Evolutionary conservation across 2,329 filamentous ascomycete genomes (phyloP).

Genomic region (Pestalotiopsis sp.): DNA sequence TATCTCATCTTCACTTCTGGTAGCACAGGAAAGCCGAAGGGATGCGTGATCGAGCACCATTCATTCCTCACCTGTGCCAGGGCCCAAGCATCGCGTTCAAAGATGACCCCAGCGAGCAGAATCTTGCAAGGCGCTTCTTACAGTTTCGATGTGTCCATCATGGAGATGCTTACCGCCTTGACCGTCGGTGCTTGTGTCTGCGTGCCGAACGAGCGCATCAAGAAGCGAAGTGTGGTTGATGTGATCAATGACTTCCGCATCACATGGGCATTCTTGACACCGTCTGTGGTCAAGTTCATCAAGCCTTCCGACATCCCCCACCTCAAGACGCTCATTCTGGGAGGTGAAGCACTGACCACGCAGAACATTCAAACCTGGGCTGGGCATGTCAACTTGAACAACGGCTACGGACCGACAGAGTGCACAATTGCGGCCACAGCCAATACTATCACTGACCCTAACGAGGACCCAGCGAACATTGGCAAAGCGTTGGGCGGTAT

Average conservation of each 20-base stretch:
- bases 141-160: constrained; percentile 40
- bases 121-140: constrained; percentile 32
- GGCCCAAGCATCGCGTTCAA: constrained; percentile 7
- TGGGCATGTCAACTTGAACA: constrained; percentile 5
- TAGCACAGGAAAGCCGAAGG: constrained; percentile 53
- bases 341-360: constrained; percentile 7
- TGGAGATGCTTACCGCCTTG: constrained; percentile 40
- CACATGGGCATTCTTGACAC: constrained; percentile 15
- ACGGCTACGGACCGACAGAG: constrained; percentile 9
- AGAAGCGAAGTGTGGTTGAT: constrained; percentile 20
- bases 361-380: constrained; percentile 8
- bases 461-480: constrained; percentile 2
- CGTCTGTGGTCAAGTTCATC: constrained; percentile 12
- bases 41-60: constrained; percentile 38
- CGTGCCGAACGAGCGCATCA: constrained; percentile 36
- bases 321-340: constrained; percentile 10
- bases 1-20: constrained; percentile 57
- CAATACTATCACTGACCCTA: neutral
- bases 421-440: constrained; percentile 1
- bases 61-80: neutral
- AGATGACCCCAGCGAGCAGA: constrained; percentile 3
- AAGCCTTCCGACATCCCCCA: neutral
- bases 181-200: constrained; percentile 41
- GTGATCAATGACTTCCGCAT: constrained; percentile 13
- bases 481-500: constrained; percentile 8